These are phyloP conservation scores for Neocallimastix lanati DNA, from an alignment of 192 early-diverging fungal species.

Conservation along the genomic window DNA sequence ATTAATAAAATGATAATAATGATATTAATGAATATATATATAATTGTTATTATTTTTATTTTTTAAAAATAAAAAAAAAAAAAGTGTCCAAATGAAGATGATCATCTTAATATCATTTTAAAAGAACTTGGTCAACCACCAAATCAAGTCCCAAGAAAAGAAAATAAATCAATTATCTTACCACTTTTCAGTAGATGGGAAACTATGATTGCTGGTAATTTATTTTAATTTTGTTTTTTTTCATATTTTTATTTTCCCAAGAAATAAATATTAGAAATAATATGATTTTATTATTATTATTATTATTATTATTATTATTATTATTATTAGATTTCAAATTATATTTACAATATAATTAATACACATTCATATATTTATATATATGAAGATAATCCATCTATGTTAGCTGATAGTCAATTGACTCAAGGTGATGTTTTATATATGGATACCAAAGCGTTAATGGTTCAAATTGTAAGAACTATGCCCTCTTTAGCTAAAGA, in stretches of 20 bases:
- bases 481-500: constrained; percentile 49
- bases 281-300: background rate
- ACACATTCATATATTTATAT: no score
- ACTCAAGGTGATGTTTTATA: constrained; percentile 90
- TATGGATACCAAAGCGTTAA: constrained; percentile 84
- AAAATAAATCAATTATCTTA: constrained; percentile 53
- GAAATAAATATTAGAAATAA: no score
- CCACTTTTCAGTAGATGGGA: constrained; percentile 72
- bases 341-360: no score
- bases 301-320: constrained; percentile 36
- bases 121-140: constrained; percentile 53
- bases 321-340: no score
- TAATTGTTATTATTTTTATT: no score
- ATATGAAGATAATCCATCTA: background rate
- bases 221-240: no score
- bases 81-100: constrained; percentile 52
- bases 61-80: no score
- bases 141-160: constrained; percentile 55
- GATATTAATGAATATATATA: no score
- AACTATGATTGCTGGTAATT: constrained; percentile 49
- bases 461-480: constrained; percentile 82
- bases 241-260: no score
- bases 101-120: constrained; percentile 58
- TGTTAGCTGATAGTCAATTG: constrained; percentile 57
- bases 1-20: no score